These are phyloP conservation scores for Daldinia vernicosa DNA, from an alignment of 495 filamentous ascomycete genomes.

Conservation along the genomic window DNA sequence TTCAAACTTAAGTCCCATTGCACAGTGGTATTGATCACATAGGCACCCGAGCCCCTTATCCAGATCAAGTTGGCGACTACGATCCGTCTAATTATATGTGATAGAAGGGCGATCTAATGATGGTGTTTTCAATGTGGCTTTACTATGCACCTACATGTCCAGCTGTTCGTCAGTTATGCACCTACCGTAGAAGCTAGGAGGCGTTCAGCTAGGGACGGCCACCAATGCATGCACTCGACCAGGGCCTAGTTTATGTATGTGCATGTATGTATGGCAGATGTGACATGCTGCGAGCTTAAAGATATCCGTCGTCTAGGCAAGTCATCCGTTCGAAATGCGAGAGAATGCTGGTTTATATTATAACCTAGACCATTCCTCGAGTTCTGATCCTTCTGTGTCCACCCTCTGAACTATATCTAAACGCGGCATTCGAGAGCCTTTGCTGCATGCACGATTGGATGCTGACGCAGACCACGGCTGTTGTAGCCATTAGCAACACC, in stretches of 20 bases:
- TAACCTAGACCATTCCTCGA: constrained; percentile 12
- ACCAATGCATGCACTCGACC: constrained; percentile 57
- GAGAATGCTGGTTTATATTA: constrained; percentile 15
- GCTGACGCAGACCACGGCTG: constrained; percentile 25
- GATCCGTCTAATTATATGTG: constrained; percentile 9
- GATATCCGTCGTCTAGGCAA: constrained; percentile 30
- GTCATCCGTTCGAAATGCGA: constrained; percentile 25
- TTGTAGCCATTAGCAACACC: constrained; percentile 24
- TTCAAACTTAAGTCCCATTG: constrained; percentile 23
- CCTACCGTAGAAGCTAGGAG: constrained; percentile 36
- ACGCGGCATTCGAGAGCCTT: constrained; percentile 25
- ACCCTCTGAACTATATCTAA: constrained; percentile 15
- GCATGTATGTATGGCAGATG: constrained; percentile 43
- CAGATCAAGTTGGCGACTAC: constrained; percentile 5
- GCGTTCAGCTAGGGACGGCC: constrained; percentile 50
- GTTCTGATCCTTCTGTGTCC: constrained; percentile 13
- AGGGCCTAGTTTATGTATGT: constrained; percentile 49
- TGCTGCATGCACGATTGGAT: constrained; percentile 41
- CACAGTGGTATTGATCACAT: constrained; percentile 6
- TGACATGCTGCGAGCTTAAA: constrained; percentile 43
- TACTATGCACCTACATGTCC: constrained; percentile 10
- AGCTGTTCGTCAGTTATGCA: constrained; percentile 47
- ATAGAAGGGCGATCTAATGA: neutral
- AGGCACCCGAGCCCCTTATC: constrained; percentile 11
- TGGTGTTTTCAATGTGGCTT: constrained; percentile 13